Conservation (phyloP, 257 asterid species). For the Solanum pinnatisectum region DNA sequence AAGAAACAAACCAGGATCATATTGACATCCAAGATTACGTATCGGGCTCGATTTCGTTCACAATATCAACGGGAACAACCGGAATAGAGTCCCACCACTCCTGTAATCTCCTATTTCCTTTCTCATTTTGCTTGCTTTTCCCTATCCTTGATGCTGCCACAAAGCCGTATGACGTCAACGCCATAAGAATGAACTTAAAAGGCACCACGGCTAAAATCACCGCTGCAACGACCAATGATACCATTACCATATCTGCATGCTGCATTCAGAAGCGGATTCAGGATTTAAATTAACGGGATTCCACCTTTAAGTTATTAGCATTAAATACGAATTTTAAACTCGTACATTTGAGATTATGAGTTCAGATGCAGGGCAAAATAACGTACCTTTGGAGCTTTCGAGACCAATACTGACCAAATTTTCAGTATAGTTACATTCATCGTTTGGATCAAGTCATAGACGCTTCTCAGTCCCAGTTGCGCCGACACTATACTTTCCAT, state of each 20-base stretch:
- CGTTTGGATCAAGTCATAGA: slow-evolving; percentile 44
- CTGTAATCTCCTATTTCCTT: slow-evolving; percentile 51
- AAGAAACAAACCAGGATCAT: not conserved
- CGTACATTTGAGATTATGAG: not conserved
- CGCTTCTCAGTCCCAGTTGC: slow-evolving; percentile 55
- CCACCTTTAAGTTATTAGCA: not conserved
- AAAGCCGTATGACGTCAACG: slow-evolving; percentile 21
- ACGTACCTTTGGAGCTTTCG: slow-evolving; percentile 75
- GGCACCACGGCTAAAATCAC: slow-evolving; percentile 48
- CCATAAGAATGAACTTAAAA: slow-evolving; percentile 49
- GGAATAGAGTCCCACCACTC: slow-evolving; percentile 99
- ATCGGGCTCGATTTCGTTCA: slow-evolving; percentile 9
- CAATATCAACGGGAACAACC: slow-evolving; percentile 43
- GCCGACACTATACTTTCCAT: slow-evolving; percentile 86
- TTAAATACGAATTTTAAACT: not conserved
- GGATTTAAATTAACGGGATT: not conserved
- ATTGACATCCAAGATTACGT: not conserved
- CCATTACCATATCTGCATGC: slow-evolving; percentile 72
- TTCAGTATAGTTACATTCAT: slow-evolving; percentile 55
- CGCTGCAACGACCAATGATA: slow-evolving; percentile 21
- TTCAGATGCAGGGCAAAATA: not conserved
- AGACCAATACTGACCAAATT: slow-evolving; percentile 53
- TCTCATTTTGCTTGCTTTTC: slow-evolving; percentile 32
- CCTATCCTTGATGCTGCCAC: slow-evolving; percentile 33
- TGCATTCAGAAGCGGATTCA: slow-evolving; percentile 3